Evolutionary conservation across 306 rosid species (phyloP).

Genomic region (Corylus americana): DNA sequence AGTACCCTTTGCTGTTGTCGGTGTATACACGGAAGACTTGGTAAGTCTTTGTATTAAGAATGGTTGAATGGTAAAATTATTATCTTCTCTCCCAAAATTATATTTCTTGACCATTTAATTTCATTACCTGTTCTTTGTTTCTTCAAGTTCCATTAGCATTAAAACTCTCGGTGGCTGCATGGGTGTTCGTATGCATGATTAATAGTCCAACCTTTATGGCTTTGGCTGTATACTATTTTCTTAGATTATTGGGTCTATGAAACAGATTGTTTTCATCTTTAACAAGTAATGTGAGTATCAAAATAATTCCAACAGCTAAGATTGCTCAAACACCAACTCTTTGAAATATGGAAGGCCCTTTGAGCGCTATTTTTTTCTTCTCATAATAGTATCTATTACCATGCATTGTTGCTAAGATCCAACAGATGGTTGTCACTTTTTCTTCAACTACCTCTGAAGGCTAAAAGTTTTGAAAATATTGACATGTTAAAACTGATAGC

Average conservation of each 20-base stretch:
- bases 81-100: neutral
- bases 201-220: neutral
- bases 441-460: neutral
- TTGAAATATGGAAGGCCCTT: neutral
- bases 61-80: neutral
- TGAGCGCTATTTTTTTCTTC: neutral
- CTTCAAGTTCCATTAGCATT: neutral
- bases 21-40: slow-evolving; percentile 78
- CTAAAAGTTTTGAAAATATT: neutral
- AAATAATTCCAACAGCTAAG: neutral
- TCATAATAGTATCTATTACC: neutral
- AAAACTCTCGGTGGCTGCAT: neutral
- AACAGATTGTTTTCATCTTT: neutral
- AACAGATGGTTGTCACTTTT: neutral
- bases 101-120: neutral
- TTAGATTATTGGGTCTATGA: neutral
- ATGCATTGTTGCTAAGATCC: neutral
- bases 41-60: slow-evolving; percentile 38
- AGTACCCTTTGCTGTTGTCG: slow-evolving; percentile 91
- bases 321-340: neutral
- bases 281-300: neutral
- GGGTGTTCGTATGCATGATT: neutral
- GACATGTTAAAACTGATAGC: neutral
- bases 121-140: neutral
- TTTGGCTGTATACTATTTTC: neutral